Conservation (phyloP, 129 eudicot species). For the Logfia minima region DNA sequence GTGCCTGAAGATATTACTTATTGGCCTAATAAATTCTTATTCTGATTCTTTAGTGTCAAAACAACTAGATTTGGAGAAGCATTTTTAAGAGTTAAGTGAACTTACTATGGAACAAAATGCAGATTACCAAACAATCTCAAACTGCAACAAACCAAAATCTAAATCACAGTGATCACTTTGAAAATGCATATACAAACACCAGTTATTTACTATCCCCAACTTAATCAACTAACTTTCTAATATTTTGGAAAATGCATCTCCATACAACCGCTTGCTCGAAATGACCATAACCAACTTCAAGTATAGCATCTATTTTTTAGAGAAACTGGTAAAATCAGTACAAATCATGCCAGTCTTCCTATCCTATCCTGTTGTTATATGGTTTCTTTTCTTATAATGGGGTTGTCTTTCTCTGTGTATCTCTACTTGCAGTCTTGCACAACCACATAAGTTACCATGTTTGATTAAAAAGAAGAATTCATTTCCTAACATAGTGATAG, state of each 20-base stretch:
- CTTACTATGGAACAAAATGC: too few species aligned
- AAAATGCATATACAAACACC: neutral
- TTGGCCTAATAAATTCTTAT: neutral
- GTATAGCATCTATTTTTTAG: neutral
- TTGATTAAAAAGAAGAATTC: too few species aligned
- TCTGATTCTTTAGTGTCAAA: neutral
- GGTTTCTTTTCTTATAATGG: conserved; percentile 2
- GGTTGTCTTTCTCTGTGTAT: neutral
- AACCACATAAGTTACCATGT: conserved; percentile 7
- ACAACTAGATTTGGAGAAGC: neutral
- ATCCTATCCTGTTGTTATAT: neutral
- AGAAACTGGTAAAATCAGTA: neutral
- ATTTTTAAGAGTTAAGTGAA: too few species aligned
- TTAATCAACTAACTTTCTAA: neutral
- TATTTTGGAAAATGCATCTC: neutral
- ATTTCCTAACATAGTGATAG: neutral
- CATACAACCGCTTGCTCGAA: neutral
- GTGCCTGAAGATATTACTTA: neutral
- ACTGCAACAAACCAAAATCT: neutral
- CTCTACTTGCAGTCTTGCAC: neutral
- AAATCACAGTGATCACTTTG: neutral
- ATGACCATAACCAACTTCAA: neutral
- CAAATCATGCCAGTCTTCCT: conserved; percentile 3
- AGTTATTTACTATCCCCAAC: neutral
- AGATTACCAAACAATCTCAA: neutral